Percentiles rank a stretch among this genome's conserved stretches.
These are phyloP conservation scores for Tripterygium wilfordii DNA, from an alignment of 177 flowering plant genomes.

Conservation along the genomic window DNA sequence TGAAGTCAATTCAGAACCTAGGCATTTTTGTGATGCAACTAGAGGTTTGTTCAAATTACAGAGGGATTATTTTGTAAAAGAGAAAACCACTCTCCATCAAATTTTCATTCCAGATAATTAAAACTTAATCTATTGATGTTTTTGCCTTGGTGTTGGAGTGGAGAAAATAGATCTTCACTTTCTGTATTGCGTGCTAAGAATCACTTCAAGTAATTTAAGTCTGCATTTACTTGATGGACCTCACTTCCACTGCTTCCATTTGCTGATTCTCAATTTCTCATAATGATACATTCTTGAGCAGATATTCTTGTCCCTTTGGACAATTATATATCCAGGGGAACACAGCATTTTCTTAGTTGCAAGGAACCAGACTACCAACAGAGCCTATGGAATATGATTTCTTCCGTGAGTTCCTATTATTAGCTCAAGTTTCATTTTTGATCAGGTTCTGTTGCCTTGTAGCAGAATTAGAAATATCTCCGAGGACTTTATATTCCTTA, in stretches of 20 bases:
- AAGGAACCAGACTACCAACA: slow-evolving; percentile 96
- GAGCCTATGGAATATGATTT: slow-evolving; percentile 92
- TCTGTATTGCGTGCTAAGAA: too few species aligned
- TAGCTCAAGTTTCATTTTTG: background rate
- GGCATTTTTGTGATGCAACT: too few species aligned
- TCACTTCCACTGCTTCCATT: background rate
- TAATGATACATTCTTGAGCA: slow-evolving; percentile 19
- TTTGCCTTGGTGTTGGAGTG: too few species aligned
- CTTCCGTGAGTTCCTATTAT: slow-evolving; percentile 51
- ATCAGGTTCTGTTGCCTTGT: background rate
- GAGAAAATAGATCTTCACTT: too few species aligned
- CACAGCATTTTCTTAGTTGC: slow-evolving; percentile 82
- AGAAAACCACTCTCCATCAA: too few species aligned
- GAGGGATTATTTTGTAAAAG: too few species aligned
- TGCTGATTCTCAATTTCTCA: background rate
- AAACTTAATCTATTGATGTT: too few species aligned
- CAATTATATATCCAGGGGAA: slow-evolving; percentile 92
- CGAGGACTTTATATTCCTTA: background rate
- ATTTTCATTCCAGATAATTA: too few species aligned
- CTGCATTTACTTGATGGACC: background rate
- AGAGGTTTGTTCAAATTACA: too few species aligned
- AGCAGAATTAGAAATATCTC: background rate
- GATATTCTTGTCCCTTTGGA: slow-evolving; percentile 97
- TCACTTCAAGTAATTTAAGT: background rate
- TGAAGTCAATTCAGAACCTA: too few species aligned